These are phyloP conservation scores for Syncephalastrum racemosum DNA, from an alignment of 371 early-diverging fungal genomes.

Conservation along the genomic window DNA sequence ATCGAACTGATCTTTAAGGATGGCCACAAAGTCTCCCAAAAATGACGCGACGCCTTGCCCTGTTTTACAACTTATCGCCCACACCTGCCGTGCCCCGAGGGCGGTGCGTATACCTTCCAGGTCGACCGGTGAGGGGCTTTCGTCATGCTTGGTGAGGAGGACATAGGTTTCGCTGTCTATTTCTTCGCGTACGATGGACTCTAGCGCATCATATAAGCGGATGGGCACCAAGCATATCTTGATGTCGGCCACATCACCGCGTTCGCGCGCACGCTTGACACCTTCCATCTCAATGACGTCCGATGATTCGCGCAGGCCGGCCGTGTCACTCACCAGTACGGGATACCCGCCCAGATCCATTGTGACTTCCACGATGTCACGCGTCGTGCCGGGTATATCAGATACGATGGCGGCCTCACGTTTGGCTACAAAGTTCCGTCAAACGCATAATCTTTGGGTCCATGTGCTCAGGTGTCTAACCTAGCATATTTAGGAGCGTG, in stretches of 20 bases:
- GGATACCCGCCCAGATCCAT: slow-evolving; percentile 79
- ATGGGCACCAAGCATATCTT: slow-evolving; percentile 51
- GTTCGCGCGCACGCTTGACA: slow-evolving; percentile 60
- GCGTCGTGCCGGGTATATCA: slow-evolving; percentile 76
- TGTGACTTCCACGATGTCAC: slow-evolving; percentile 77
- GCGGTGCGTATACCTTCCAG: slow-evolving; percentile 2
- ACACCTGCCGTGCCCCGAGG: slow-evolving; percentile 27
- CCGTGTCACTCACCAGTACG: slow-evolving; percentile 75
- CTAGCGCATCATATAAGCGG: slow-evolving; percentile 18
- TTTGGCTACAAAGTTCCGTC: slow-evolving; percentile 43
- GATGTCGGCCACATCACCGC: slow-evolving; percentile 47
- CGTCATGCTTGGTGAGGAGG: slow-evolving; percentile 70
- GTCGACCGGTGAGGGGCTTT: not conserved
- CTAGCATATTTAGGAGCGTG: slow-evolving; percentile 69
- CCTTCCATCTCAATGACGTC: slow-evolving; percentile 78
- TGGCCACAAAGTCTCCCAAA: slow-evolving; percentile 50
- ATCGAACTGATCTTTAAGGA: slow-evolving; percentile 61
- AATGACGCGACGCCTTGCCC: slow-evolving; percentile 60
- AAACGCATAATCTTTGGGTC: not conserved
- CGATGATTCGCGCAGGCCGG: slow-evolving; percentile 66
- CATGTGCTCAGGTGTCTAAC: slow-evolving; percentile 25
- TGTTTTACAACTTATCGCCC: slow-evolving; percentile 65
- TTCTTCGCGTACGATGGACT: slow-evolving; percentile 42
- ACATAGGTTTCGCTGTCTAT: slow-evolving; percentile 62
- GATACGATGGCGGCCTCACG: slow-evolving; percentile 84